A percentile compares a stretch with the other conserved stretches of the same genome.
Evolutionary conservation across 495 filamentous ascomycete species (phyloP).

Genomic region (Apodospora peruviana): DNA sequence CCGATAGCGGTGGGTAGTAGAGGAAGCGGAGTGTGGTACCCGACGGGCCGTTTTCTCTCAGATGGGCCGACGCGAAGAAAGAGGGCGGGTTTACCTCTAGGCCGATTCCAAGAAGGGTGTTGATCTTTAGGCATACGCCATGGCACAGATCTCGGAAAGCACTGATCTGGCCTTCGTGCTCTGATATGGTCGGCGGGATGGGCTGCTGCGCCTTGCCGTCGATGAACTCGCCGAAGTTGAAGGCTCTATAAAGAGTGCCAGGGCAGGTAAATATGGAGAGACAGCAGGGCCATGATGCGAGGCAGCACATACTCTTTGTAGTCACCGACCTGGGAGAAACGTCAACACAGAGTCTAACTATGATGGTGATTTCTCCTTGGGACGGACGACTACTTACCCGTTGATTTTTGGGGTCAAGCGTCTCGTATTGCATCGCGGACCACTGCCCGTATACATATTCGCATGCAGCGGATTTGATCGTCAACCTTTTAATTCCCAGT

Average conservation of each 20-base stretch:
- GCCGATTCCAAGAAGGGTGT: constrained; percentile 70
- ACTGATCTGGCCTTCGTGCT: constrained; percentile 55
- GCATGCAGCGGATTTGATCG: no score
- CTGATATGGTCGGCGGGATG: constrained; percentile 58
- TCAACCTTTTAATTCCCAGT: no score
- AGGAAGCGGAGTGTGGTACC: constrained; percentile 79
- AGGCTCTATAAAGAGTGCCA: constrained; percentile 51
- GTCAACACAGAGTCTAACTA: not conserved
- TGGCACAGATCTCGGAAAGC: constrained; percentile 67
- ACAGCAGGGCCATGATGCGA: not conserved
- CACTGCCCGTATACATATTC: no score
- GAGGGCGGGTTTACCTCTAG: constrained; percentile 47
- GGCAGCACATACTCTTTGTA: constrained; percentile 72
- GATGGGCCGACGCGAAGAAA: constrained; percentile 75
- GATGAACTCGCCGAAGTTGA: constrained; percentile 83
- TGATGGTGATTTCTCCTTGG: not conserved
- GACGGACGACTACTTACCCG: constrained; percentile 44
- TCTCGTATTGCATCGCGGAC: constrained; percentile 84
- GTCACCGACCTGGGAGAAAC: constrained; percentile 62
- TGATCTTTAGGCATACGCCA: constrained; percentile 63
- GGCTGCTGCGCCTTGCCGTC: constrained; percentile 73
- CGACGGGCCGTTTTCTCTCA: constrained; percentile 51
- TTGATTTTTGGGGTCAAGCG: constrained; percentile 77
- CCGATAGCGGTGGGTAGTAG: constrained; percentile 65
- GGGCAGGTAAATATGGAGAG: not conserved